These are phyloP conservation scores for Xylariales sp. DNA, from an alignment of 2,329 filamentous ascomycete genomes.

Conservation along the genomic window DNA sequence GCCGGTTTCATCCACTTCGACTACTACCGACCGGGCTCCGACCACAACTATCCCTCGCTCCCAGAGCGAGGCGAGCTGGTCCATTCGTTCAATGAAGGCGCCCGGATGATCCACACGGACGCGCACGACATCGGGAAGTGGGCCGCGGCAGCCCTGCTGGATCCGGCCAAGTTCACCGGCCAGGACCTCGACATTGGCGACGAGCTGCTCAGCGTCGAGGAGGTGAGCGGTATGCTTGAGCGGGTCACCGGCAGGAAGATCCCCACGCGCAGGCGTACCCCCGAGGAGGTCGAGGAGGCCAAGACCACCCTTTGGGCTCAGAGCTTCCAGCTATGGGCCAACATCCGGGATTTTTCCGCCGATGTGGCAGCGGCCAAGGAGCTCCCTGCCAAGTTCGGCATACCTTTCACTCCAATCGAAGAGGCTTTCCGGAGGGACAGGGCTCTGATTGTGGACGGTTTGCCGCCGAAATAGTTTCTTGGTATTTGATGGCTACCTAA, in stretches of 20 bases:
- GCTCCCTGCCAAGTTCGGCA: slow-evolving; percentile 20
- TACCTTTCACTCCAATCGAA: slow-evolving; percentile 22
- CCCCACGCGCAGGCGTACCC: neutral
- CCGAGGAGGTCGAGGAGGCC: neutral
- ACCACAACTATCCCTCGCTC: neutral
- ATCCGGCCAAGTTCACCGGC: neutral
- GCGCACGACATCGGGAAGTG: slow-evolving; percentile 1
- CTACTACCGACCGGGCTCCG: neutral
- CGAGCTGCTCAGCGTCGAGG: neutral
- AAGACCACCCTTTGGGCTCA: slow-evolving; percentile 9
- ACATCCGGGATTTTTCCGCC: slow-evolving; percentile 17
- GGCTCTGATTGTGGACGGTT: slow-evolving; percentile 13
- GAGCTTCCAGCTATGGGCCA: slow-evolving; percentile 20
- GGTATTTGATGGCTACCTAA: too few relatives aligned
- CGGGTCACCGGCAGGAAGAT: neutral
- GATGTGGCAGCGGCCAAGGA: slow-evolving; percentile 9
- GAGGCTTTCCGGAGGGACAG: slow-evolving; percentile 18
- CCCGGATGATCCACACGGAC: neutral
- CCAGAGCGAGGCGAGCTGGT: neutral
- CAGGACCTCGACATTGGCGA: neutral
- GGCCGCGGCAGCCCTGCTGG: neutral
- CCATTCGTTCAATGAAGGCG: neutral
- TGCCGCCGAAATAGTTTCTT: too few relatives aligned
- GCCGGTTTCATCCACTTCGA: neutral
- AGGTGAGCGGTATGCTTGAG: neutral